Percentiles rank a stretch among this genome's conserved stretches.
These are phyloP conservation scores for Thielaviopsis cerberus DNA, from an alignment of 2,329 filamentous ascomycete species.

Conservation along the genomic window DNA sequence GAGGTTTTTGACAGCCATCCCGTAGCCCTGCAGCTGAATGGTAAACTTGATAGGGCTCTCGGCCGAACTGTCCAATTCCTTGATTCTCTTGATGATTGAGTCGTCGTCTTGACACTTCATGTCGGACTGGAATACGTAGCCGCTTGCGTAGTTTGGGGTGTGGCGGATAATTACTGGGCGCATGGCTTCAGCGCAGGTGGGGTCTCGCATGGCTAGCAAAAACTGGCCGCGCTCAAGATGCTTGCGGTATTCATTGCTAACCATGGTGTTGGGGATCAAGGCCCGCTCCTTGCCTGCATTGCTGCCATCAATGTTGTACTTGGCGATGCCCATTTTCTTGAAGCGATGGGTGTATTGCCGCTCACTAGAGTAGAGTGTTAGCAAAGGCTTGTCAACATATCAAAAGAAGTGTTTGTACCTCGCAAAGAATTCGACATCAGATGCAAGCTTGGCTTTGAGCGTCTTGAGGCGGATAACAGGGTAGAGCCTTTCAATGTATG, in stretches of 20 bases:
- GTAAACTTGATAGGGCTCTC: background rate
- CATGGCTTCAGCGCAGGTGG: background rate
- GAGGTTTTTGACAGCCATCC: background rate
- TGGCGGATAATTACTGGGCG: background rate
- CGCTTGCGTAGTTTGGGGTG: background rate
- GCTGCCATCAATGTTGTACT: conserved; percentile 15
- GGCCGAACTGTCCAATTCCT: background rate
- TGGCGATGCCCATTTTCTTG: conserved; percentile 16
- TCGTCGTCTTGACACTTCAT: background rate
- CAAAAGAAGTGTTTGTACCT: too few relatives aligned
- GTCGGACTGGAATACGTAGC: background rate
- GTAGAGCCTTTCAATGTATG: background rate
- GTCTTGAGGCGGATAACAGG: background rate
- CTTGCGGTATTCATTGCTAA: background rate
- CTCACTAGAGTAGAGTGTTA: conserved; percentile 14
- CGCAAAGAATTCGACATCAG: background rate
- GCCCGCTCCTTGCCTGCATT: background rate
- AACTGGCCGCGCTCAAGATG: background rate
- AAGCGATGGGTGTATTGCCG: conserved; percentile 19
- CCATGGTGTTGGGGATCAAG: background rate
- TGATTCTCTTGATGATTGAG: background rate
- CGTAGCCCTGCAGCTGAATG: background rate
- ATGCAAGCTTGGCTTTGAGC: background rate
- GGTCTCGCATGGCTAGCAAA: background rate
- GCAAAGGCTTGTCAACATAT: background rate